Evolutionary conservation across 2,329 filamentous ascomycete genomes (phyloP).

Genomic region (Fusarium incarnatum): DNA sequence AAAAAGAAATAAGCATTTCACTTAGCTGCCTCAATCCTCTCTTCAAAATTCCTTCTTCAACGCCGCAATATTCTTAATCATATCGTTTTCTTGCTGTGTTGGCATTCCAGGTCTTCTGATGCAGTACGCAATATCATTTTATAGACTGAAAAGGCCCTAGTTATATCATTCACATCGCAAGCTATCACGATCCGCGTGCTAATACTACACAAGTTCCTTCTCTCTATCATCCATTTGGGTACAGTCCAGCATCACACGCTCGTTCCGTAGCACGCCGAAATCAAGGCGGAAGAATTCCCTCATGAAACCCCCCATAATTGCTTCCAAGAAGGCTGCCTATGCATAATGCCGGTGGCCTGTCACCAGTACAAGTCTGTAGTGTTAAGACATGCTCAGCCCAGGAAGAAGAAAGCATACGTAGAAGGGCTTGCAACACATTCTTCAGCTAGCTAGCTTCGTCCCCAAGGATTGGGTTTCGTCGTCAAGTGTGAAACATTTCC

Average conservation of each 20-base stretch:
- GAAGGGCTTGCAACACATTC: not conserved
- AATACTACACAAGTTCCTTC: not conserved
- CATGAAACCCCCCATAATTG: not conserved
- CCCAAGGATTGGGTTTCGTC: not conserved
- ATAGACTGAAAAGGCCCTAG: not conserved
- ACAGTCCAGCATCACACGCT: not conserved
- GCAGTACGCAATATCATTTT: not conserved
- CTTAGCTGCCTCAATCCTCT: not conserved
- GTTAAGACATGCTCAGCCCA: not conserved
- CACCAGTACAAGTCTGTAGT: not conserved
- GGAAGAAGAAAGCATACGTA: not conserved
- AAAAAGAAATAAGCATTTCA: not conserved
- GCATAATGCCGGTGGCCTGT: not conserved
- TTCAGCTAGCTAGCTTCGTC: not conserved
- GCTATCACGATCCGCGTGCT: not conserved
- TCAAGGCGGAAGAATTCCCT: not conserved
- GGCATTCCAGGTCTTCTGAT: not conserved
- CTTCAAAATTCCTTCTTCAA: not conserved
- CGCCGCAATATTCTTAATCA: not conserved
- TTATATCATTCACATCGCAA: not conserved
- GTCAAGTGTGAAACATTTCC: not conserved
- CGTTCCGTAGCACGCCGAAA: not conserved
- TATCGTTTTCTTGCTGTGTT: not conserved
- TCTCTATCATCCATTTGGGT: not conserved
- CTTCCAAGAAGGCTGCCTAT: not conserved